Percentiles rank a stretch among this genome's conserved stretches.
Evolutionary conservation across 2,329 filamentous ascomycete genomes (phyloP).

Genomic region (Gremmenia infestans): DNA sequence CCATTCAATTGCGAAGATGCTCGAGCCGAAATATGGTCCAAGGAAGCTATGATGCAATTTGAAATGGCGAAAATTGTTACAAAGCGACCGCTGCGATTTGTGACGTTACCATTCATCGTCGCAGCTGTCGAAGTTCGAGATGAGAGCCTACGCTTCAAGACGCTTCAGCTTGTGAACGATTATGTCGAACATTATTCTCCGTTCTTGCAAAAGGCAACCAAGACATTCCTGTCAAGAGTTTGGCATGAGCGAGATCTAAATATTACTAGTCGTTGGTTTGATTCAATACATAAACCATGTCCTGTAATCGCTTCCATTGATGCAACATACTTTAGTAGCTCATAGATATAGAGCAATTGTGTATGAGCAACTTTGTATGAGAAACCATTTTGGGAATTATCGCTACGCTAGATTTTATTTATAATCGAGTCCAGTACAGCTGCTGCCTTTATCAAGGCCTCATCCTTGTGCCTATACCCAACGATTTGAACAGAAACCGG

Average conservation of each 20-base stretch:
- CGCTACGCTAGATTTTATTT: conserved; percentile 10
- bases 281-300: conserved; percentile 26
- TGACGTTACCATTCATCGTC: conserved; percentile 28
- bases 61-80: conserved; percentile 21
- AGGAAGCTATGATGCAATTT: conserved; percentile 27
- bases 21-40: conserved; percentile 26
- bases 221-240: conserved; percentile 23
- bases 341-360: neutral
- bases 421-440: conserved; percentile 27
- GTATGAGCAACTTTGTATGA: neutral
- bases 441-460: conserved; percentile 25
- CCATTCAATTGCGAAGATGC: conserved; percentile 23
- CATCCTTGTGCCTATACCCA: conserved; percentile 30
- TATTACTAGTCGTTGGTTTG: conserved; percentile 22
- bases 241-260: conserved; percentile 27
- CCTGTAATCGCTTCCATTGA: conserved; percentile 18
- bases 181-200: conserved; percentile 37
- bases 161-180: conserved; percentile 35
- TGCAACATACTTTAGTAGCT: conserved; percentile 8
- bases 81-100: conserved; percentile 20
- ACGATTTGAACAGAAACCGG: conserved; percentile 31
- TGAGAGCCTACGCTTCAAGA: conserved; percentile 8
- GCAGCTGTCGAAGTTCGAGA: conserved; percentile 25
- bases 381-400: neutral
- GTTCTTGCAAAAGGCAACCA: conserved; percentile 22